Evolutionary conservation across 768 basidiomycete species (phyloP), one percentile per base, ranked within the genome.

Genomic region (Kwoniella dejecticola): DNA sequence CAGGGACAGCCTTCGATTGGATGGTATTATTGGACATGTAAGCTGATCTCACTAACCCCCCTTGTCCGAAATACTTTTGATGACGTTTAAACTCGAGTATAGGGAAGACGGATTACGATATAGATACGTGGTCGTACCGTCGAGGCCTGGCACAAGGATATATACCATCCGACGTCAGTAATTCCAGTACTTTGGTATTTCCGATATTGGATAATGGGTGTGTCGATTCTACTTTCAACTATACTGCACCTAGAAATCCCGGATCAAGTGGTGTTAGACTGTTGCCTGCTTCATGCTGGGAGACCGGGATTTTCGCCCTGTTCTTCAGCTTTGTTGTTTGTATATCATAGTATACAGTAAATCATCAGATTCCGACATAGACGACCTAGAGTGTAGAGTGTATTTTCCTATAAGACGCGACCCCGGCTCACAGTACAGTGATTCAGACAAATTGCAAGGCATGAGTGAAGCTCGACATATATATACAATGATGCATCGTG

Each of bases 11-110:
- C 66, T 4, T 59, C 68, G 0, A 53, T 52, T 10, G 78, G 78
- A 23, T 79, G 73, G 73, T 75, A 75, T 52, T 79, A 67, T 57
- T 79, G 78, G 78, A 71, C 67, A 7, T 79, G 77, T 74, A 57
- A 52, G 24, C 29, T 23, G 38, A 7, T 13, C 12, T 41, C 7
- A 7, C 21, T 24, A 6, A 36, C 49, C 33, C 27, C n/a, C 5
- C 19, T 30, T 6, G 12, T 26, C 7, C 4, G 47, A 21, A 24
- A 11, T 17, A 49, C 7, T 46, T n/a, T 46, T 8, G 23, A n/a
- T n/a, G n/a, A n/a, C n/a, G n/a, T n/a, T n/a, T n/a, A n/a, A n/a
- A n/a, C n/a, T n/a, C 17, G 31, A 33, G 4, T n/a, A 30, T 27
- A 72, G 71, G 71, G 74, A 75, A 73, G 57, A 71, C 71, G 13